phyloP scores from a whole-genome alignment of 768 basidiomycete genomes.

The Roridomyces roridus region DNA sequence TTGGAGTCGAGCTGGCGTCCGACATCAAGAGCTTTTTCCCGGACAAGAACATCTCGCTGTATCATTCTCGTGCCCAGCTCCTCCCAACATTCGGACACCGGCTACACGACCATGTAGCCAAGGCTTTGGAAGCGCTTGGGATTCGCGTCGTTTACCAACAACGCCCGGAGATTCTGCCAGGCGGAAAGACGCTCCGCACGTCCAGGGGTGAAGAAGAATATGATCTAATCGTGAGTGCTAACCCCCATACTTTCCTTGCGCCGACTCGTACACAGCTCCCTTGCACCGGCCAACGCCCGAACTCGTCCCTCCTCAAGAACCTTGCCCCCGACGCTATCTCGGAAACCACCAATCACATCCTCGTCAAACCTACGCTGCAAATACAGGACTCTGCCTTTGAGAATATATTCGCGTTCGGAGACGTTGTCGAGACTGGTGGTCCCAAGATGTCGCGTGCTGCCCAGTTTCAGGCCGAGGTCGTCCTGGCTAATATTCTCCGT shows the following conservation, averaged over 20 bases:
- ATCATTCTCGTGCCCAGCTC: neutral
- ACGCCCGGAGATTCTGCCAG: neutral
- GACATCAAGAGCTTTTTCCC: conserved; percentile 14
- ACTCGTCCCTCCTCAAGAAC: neutral
- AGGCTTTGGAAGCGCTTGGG: neutral
- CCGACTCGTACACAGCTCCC: neutral
- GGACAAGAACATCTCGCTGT: conserved; percentile 1
- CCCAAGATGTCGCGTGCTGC: conserved; percentile 1
- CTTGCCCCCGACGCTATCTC: conserved; percentile 2
- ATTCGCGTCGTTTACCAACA: neutral
- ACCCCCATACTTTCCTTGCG: neutral
- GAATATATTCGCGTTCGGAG: conserved; percentile 4
- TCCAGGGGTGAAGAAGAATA: neutral
- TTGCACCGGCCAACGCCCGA: conserved; percentile 6
- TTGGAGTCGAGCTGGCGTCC: conserved; percentile 6
- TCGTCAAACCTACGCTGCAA: conserved; percentile 8
- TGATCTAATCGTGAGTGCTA: conserved; percentile 5
- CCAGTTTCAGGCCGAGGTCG: neutral
- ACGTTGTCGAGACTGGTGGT: conserved; percentile 3
- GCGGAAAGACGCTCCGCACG: neutral
- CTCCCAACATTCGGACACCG: neutral
- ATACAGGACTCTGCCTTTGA: neutral
- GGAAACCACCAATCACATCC: neutral
- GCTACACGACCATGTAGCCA: neutral
- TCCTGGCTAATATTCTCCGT: neutral